Evolutionary conservation across 768 basidiomycete species (phyloP).

Genomic region (Hysterangium stoloniferum): DNA sequence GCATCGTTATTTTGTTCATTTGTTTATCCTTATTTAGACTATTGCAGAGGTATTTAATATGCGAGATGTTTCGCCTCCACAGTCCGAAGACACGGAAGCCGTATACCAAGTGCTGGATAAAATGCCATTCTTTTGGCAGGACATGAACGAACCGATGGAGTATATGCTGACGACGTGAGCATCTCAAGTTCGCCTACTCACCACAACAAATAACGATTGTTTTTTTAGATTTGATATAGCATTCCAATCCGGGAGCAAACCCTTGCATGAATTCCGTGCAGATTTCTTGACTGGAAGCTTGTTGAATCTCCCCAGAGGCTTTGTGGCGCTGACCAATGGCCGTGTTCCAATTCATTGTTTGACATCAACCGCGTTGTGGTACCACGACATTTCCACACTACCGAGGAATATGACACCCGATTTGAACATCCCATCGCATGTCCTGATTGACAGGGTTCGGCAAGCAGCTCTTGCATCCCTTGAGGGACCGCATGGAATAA

Average conservation of each 20-base stretch:
- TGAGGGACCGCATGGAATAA: conserved; percentile 1
- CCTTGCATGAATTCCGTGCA: conserved; percentile 33
- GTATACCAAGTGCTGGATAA: conserved; percentile 44
- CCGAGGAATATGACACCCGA: conserved; percentile 1
- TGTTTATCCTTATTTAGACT: conserved; percentile 3
- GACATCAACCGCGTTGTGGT: conserved; percentile 42
- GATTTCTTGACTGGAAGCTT: conserved; percentile 51
- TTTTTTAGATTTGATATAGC: conserved; percentile 52
- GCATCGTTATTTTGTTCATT: conserved; percentile 12
- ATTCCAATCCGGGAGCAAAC: conserved; percentile 46
- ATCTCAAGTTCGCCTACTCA: neutral
- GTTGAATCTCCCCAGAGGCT: conserved; percentile 46
- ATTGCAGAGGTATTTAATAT: conserved; percentile 34
- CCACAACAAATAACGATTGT: neutral
- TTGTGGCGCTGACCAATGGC: conserved; percentile 42
- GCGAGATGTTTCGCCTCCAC: conserved; percentile 20
- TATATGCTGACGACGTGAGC: conserved; percentile 56
- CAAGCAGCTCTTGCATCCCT: neutral
- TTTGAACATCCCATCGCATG: neutral
- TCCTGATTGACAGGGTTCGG: neutral
- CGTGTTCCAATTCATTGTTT: conserved; percentile 36
- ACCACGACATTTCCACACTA: conserved; percentile 33
- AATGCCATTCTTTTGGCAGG: conserved; percentile 51
- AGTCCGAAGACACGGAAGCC: conserved; percentile 31
- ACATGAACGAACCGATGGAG: conserved; percentile 38